phyloP scores from a whole-genome alignment of 169 alveolate genomes.

The Eimeria falciformis region DNA sequence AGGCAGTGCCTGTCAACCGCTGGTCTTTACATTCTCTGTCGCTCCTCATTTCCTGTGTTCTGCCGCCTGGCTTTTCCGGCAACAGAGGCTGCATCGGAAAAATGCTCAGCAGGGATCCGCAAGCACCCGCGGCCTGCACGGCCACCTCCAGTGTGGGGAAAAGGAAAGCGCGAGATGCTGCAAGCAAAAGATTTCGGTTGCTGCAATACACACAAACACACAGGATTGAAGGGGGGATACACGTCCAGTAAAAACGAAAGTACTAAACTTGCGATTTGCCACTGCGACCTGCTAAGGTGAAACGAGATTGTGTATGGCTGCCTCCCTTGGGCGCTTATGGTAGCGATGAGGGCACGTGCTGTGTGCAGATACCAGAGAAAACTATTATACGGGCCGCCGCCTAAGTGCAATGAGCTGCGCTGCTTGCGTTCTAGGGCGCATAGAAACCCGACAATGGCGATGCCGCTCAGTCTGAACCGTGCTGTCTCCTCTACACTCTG shows the following conservation, averaged over 20 bases:
- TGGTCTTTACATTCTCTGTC: not conserved
- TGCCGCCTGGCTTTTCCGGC: not conserved
- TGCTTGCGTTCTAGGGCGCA: conserved; percentile 11
- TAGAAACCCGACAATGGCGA: not conserved
- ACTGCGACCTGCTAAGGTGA: no score
- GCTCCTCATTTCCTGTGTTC: not conserved
- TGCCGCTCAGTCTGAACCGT: conserved; percentile 2
- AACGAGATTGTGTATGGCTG: no score
- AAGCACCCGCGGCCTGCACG: conserved; percentile 1
- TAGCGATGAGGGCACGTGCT: not conserved
- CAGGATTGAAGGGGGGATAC: no score
- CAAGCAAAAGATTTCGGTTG: conserved; percentile 5
- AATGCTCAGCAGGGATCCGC: not conserved
- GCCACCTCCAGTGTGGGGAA: not conserved
- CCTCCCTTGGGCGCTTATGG: no score
- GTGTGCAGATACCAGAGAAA: not conserved
- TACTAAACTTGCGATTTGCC: no score
- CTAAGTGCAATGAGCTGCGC: not conserved
- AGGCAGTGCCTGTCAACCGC: not conserved
- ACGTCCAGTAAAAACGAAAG: no score
- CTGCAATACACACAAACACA: not conserved
- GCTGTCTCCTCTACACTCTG: conserved; percentile 40
- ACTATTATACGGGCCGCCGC: conserved; percentile 5
- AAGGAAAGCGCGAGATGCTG: conserved; percentile 1
- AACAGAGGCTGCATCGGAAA: not conserved